Conservation (phyloP, 129 eudicot genomes). For the Pseudognaphalium luteoalbum region DNA sequence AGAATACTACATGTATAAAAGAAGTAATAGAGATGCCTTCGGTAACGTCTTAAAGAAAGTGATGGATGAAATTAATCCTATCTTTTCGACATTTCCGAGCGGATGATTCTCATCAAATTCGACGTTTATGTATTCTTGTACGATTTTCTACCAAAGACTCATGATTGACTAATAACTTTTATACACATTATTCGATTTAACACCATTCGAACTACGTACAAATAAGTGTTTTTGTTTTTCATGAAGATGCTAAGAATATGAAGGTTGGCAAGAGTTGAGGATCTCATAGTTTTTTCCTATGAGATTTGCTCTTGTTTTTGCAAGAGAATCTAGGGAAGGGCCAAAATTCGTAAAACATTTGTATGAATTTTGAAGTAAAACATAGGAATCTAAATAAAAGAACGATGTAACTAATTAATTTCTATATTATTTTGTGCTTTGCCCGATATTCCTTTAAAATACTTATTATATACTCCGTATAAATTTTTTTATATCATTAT, state of each 20-base stretch:
- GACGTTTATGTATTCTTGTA: neutral
- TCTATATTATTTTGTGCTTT: too few relatives aligned
- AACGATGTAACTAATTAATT: too few relatives aligned
- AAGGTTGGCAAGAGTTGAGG: constrained; percentile 22
- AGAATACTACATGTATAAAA: neutral
- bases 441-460: too few relatives aligned
- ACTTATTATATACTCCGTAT: too few relatives aligned
- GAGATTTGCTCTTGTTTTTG: constrained; percentile 5
- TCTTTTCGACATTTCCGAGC: too few relatives aligned
- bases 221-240: neutral
- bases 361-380: too few relatives aligned
- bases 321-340: neutral
- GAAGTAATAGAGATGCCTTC: constrained; percentile 16
- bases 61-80: too few relatives aligned
- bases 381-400: too few relatives aligned
- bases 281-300: constrained; percentile 16
- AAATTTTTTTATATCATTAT: too few relatives aligned
- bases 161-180: constrained; percentile 10
- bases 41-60: constrained; percentile 7
- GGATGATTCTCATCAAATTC: neutral
- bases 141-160: neutral
- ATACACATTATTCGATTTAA: neutral
- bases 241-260: neutral
- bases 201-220: neutral
- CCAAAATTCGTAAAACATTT: neutral